Evolutionary conservation across 768 basidiomycete species (phyloP), one percentile per base, ranked within the genome.

Genomic region (Termitomyces sp.): DNA sequence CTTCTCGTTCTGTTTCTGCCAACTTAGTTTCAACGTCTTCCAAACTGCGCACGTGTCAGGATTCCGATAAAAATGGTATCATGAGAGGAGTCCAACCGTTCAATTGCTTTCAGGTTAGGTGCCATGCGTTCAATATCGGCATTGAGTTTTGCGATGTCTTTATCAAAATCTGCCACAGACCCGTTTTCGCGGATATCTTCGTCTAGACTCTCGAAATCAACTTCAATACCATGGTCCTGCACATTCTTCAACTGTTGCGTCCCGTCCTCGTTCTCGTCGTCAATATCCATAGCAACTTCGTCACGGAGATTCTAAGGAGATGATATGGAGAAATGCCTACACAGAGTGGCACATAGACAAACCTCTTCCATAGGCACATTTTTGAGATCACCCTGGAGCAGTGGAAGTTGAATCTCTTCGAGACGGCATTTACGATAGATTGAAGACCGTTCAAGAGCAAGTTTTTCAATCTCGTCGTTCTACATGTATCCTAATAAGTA

Each of bases 311-410:
- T 89, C 91, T 89, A 50, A n/a, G 31, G 50, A 11, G 10, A 51
- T 40, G 50, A 28, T 26, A 42, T 65, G 46, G 66, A 54, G 28
- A 31, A 49, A 9, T 43, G 12, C 10, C 45, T 17, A 38, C 30
- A 33, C n/a, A 48, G 26, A 35, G 31, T 14, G 11, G 31, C 5
- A 15, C 14, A 48, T n/a, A 19, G 5, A 62, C 75, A 41, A 48
- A 92, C 94, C 84, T 98, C 97, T 67, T 98, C 94, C 84, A 98
- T 90, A 0, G 96, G 91, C 2, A 98, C 91, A 62, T 90, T 83
- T 69, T 84, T 87, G 54, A 98, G 73, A 64, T 84, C 81, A 6
- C 96, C 97, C 54, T 79, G 69, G 14, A 78, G 62, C 12, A 98
- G 73, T 0, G 96, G 94, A 17, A 99, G 69, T 57, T 81, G 81